Evolutionary conservation across 306 rosid species (phyloP).

Genomic region (Gynostemma pentaphyllum): DNA sequence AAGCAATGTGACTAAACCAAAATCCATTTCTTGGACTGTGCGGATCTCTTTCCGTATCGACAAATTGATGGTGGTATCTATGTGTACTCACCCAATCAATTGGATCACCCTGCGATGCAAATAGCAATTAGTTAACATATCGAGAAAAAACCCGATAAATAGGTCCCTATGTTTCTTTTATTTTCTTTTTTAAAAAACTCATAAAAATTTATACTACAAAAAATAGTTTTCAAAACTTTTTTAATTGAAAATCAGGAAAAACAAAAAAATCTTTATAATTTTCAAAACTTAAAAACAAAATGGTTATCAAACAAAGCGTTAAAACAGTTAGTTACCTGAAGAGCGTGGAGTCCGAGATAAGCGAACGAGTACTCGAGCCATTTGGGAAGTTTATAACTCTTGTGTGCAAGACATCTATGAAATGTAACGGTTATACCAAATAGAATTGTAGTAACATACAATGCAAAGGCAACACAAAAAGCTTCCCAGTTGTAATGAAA

Average conservation of each 20-base stretch:
- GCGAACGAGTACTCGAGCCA: not conserved
- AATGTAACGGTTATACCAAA: not conserved
- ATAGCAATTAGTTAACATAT: not conserved
- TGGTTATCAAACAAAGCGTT: not conserved
- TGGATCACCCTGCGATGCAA: not conserved
- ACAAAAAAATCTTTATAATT: not conserved
- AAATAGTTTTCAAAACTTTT: too few relatives aligned
- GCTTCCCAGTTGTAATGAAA: not conserved
- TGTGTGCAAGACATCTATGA: not conserved
- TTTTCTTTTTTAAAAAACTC: not conserved
- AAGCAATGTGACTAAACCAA: not conserved
- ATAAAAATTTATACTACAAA: too few relatives aligned
- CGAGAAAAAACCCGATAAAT: too few relatives aligned
- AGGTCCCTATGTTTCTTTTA: too few relatives aligned
- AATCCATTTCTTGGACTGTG: not conserved
- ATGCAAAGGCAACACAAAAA: not conserved
- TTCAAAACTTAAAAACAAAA: not conserved
- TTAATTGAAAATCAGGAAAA: conserved; percentile 2
- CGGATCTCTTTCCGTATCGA: not conserved
- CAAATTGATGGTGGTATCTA: not conserved
- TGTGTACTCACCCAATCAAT: not conserved
- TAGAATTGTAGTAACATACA: not conserved
- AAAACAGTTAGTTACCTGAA: too few relatives aligned
- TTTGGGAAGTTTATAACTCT: not conserved
- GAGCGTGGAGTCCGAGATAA: not conserved